Evolutionary conservation across 352 stramenopile genomes (phyloP).

Genomic region (Phytophthora tentaculata): DNA sequence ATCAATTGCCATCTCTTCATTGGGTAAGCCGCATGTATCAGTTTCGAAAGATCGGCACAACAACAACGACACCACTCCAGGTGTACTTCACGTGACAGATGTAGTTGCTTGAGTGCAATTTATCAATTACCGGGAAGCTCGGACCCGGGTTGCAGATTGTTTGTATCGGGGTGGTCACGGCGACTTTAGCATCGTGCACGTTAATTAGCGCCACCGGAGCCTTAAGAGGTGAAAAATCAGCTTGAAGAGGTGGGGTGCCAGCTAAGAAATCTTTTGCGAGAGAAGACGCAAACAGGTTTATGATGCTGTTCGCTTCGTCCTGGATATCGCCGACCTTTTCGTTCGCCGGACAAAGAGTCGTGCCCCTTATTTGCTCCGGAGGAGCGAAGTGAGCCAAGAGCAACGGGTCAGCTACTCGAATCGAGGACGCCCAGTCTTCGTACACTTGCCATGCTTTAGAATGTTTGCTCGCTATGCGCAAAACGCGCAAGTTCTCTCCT

Average conservation of each 20-base stretch:
- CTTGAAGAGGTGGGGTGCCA: background rate
- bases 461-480: background rate
- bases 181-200: background rate
- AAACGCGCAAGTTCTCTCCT: background rate
- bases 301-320: background rate
- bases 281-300: background rate
- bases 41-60: background rate
- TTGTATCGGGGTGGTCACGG: background rate
- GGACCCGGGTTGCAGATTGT: background rate
- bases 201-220: background rate
- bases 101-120: background rate
- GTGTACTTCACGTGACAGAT: background rate
- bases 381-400: background rate
- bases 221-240: background rate
- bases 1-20: too few relatives aligned
- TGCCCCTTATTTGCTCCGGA: background rate
- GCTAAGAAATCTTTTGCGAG: background rate
- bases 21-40: too few relatives aligned
- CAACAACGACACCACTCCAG: background rate
- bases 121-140: background rate
- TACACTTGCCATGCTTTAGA: background rate
- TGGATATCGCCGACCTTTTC: background rate
- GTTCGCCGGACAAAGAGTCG: background rate
- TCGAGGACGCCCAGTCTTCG: background rate
- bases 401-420: background rate